phyloP scores from a whole-genome alignment of 2,329 filamentous ascomycete species.

The Penicillium sp. region DNA sequence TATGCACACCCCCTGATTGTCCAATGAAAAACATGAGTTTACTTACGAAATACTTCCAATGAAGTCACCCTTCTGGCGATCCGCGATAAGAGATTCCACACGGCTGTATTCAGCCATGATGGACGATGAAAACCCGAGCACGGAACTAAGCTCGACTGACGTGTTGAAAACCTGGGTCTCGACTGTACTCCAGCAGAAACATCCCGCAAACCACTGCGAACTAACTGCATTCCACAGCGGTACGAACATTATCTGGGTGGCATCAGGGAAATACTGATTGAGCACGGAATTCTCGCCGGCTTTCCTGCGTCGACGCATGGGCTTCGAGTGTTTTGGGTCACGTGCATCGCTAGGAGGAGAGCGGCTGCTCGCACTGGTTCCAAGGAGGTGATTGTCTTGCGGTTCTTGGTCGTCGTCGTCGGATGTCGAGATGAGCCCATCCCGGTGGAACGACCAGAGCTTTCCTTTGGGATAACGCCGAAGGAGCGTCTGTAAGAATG shows the following conservation, averaged over 20 bases:
- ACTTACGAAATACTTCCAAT: constrained; percentile 45
- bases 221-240: constrained; percentile 54
- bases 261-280: constrained; percentile 49
- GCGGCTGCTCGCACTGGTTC: constrained; percentile 9
- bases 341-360: constrained; percentile 9
- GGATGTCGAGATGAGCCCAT: constrained; percentile 46
- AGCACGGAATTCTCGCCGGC: constrained; percentile 41
- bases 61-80: constrained; percentile 47
- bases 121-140: constrained; percentile 44
- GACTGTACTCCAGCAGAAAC: constrained; percentile 46
- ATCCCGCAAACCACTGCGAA: constrained; percentile 50
- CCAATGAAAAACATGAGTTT: not conserved
- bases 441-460: constrained; percentile 51
- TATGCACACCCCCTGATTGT: not conserved
- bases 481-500: constrained; percentile 38
- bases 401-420: constrained; percentile 46
- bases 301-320: constrained; percentile 30
- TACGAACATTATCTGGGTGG: constrained; percentile 52
- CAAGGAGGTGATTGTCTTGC: constrained; percentile 9
- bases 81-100: constrained; percentile 44
- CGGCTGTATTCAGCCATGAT: constrained; percentile 47
- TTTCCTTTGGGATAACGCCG: constrained; percentile 51
- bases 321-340: constrained; percentile 21
- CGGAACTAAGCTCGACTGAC: constrained; percentile 42
- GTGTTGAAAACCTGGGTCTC: constrained; percentile 41